phyloP scores from a whole-genome alignment of 2,329 filamentous ascomycete genomes.

The Fusarium proliferatum region DNA sequence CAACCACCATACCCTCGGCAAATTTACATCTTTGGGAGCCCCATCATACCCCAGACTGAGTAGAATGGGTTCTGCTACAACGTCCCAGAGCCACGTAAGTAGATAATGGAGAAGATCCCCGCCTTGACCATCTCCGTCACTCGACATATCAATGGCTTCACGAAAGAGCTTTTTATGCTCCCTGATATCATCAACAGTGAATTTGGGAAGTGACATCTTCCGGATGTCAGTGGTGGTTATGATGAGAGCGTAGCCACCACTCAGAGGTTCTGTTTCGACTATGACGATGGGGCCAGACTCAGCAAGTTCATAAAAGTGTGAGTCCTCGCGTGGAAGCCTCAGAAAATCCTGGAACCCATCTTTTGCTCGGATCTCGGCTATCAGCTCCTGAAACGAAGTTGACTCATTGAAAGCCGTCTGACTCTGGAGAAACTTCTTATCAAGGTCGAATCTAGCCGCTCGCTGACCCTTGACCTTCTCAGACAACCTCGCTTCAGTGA shows the following conservation, averaged over 20 bases:
- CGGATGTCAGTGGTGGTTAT: not conserved
- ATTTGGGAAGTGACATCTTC: not conserved
- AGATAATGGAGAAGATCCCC: not conserved
- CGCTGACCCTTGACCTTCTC: not conserved
- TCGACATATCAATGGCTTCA: not conserved
- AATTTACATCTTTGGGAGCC: accelerated
- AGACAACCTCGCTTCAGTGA: not conserved
- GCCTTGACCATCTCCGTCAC: not conserved
- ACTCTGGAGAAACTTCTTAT: not conserved
- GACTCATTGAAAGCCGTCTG: not conserved
- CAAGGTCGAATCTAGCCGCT: accelerated
- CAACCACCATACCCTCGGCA: not conserved
- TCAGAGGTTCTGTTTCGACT: not conserved
- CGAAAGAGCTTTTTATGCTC: not conserved
- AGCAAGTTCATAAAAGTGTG: not conserved
- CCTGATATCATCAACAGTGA: not conserved
- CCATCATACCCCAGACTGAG: not conserved
- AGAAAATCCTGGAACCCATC: not conserved
- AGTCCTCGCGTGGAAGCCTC: not conserved
- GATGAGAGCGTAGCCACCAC: not conserved
- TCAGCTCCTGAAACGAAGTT: not conserved
- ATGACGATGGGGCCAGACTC: not conserved
- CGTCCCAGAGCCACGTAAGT: not conserved
- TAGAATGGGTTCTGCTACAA: not conserved
- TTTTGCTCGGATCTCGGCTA: not conserved